Conservation (phyloP, 345 rosid species). For the Camelina sativa region DNA sequence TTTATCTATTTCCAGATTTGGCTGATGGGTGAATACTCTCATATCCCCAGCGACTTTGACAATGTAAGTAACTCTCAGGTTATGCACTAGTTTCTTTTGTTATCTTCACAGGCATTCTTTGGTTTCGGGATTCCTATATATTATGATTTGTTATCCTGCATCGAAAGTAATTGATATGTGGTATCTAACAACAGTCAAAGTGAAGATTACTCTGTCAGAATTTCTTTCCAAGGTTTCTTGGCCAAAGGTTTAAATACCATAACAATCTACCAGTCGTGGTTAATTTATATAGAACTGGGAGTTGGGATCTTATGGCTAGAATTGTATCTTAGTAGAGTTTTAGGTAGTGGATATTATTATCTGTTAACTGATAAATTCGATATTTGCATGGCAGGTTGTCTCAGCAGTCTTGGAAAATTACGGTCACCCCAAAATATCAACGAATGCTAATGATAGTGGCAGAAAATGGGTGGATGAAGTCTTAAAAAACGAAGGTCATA, state of each 20-base stretch:
- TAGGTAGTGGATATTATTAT: constrained; percentile 17
- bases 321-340: constrained; percentile 3
- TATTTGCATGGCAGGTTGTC: constrained; percentile 67
- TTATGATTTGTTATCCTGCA: constrained; percentile 4
- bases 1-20: constrained; percentile 52
- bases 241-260: background rate
- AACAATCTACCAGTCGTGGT: background rate
- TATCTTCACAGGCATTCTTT: constrained; percentile 4
- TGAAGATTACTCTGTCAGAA: background rate
- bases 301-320: constrained; percentile 1
- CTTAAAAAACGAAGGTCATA: constrained; percentile 70
- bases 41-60: constrained; percentile 46
- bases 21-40: constrained; percentile 73
- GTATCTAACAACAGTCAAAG: background rate
- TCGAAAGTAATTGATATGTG: constrained; percentile 14
- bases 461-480: constrained; percentile 82
- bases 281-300: constrained; percentile 2
- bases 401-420: constrained; percentile 89
- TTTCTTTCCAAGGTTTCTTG: constrained; percentile 13
- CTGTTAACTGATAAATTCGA: constrained; percentile 10
- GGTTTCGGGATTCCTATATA: constrained; percentile 15
- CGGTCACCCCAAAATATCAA: constrained; percentile 50
- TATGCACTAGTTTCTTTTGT: background rate
- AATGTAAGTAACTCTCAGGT: constrained; percentile 42
- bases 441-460: constrained; percentile 51